A percentile compares a stretch with the other conserved stretches of the same genome.
Evolutionary conservation across 495 filamentous ascomycete species (phyloP).

Genomic region (Neurospora pannonica): DNA sequence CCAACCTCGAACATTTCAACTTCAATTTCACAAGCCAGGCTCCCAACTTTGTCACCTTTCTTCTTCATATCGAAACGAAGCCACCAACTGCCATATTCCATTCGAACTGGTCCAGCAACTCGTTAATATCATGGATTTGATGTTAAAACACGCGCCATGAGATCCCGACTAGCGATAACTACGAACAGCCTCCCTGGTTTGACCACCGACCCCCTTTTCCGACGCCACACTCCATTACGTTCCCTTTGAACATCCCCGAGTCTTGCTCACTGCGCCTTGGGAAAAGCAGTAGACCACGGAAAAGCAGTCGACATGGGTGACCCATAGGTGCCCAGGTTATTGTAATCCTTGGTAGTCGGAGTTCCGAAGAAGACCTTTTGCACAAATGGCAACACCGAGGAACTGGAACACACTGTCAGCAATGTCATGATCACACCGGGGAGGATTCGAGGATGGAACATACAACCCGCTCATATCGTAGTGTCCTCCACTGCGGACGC

Average conservation of each 20-base stretch:
- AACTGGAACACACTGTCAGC: conserved; percentile 17
- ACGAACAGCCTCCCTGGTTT: background rate
- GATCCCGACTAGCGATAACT: background rate
- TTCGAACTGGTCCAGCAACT: background rate
- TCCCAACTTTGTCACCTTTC: background rate
- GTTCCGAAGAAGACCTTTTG: conserved; percentile 40
- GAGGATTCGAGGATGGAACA: conserved; percentile 10
- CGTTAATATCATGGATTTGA: background rate
- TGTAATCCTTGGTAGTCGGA: conserved; percentile 36
- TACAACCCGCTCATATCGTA: conserved; percentile 42
- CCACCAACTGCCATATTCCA: background rate
- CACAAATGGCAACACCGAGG: conserved; percentile 41
- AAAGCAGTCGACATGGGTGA: conserved; percentile 38
- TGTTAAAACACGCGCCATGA: background rate
- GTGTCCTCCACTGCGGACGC: conserved; percentile 38
- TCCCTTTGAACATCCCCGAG: background rate
- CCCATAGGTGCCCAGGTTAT: conserved; percentile 35
- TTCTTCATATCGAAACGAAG: background rate
- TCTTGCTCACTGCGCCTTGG: conserved; percentile 8
- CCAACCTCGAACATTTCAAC: background rate
- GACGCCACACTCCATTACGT: background rate
- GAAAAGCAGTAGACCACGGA: conserved; percentile 36
- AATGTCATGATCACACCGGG: background rate
- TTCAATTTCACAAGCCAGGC: background rate
- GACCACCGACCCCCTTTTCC: background rate